Evolutionary conservation across 2,329 filamentous ascomycete genomes (phyloP).

Genomic region (Ophiocordyceps camponoti-leonardi): DNA sequence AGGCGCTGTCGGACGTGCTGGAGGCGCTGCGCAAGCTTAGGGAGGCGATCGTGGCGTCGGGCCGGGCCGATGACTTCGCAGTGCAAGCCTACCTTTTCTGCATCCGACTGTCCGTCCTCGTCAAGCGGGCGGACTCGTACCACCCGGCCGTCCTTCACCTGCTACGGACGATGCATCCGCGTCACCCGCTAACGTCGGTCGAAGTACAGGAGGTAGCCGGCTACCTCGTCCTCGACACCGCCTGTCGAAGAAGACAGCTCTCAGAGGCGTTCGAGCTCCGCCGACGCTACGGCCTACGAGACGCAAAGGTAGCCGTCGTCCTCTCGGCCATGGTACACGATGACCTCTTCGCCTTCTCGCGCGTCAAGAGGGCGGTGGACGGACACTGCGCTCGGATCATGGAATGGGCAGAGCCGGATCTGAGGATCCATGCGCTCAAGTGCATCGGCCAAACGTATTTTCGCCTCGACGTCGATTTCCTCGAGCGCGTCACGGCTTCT

Average conservation of each 20-base stretch:
- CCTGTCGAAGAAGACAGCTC: slow-evolving; percentile 65
- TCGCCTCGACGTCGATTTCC: slow-evolving; percentile 45
- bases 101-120: slow-evolving; percentile 66
- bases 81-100: slow-evolving; percentile 86
- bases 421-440: slow-evolving; percentile 65
- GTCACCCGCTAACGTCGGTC: slow-evolving; percentile 48
- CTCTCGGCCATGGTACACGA: slow-evolving; percentile 59
- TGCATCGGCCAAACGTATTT: slow-evolving; percentile 75
- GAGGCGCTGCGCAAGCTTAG: slow-evolving; percentile 80
- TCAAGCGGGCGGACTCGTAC: slow-evolving; percentile 74
- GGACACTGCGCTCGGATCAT: slow-evolving; percentile 65
- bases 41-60: slow-evolving; percentile 70
- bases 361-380: slow-evolving; percentile 54
- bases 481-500: slow-evolving; percentile 51
- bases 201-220: slow-evolving; percentile 66
- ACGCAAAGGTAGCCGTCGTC: slow-evolving; percentile 50
- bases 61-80: slow-evolving; percentile 63
- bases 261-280: slow-evolving; percentile 55
- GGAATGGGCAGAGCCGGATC: slow-evolving; percentile 60
- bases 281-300: slow-evolving; percentile 41
- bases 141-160: slow-evolving; percentile 73
- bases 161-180: slow-evolving; percentile 51
- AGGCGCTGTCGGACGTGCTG: slow-evolving; percentile 57
- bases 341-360: slow-evolving; percentile 68
- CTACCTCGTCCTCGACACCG: slow-evolving; percentile 75